These are phyloP conservation scores for Ustilago curta DNA, from an alignment of 1,284 basidiomycete genomes.

Conservation along the genomic window DNA sequence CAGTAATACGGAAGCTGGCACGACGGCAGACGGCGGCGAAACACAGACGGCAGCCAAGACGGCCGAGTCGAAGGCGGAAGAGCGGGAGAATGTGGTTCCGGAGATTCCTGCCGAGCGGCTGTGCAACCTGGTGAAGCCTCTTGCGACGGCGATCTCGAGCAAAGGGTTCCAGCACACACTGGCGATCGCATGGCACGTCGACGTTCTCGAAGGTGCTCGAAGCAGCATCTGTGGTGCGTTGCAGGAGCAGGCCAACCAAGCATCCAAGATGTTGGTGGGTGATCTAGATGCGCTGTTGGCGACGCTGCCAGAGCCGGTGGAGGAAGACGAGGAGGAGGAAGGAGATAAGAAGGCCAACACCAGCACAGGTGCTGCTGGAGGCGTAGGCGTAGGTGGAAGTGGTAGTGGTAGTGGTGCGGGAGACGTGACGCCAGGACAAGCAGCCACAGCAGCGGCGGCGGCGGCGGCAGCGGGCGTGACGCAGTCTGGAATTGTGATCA, in stretches of 20 bases:
- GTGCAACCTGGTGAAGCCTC: conserved; percentile 61
- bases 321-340: conserved; percentile 50
- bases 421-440: conserved; percentile 25
- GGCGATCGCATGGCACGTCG: conserved; percentile 63
- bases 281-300: conserved; percentile 61
- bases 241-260: conserved; percentile 57
- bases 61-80: conserved; percentile 1
- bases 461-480: conserved; percentile 36
- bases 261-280: conserved; percentile 49
- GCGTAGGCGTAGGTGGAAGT: neutral
- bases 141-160: conserved; percentile 62
- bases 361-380: too few relatives aligned
- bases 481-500: conserved; percentile 35
- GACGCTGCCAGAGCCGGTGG: conserved; percentile 53
- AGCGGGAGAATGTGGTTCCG: conserved; percentile 21
- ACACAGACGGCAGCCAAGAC: neutral
- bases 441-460: conserved; percentile 22
- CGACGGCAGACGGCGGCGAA: conserved; percentile 2
- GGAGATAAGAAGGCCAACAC: conserved; percentile 19
- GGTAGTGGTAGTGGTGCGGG: conserved; percentile 1
- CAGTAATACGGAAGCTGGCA: neutral
- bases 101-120: conserved; percentile 60
- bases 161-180: conserved; percentile 69
- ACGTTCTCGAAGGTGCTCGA: conserved; percentile 57
- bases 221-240: conserved; percentile 61